Evolutionary conservation across 2,329 filamentous ascomycete genomes (phyloP), one percentile per base, ranked within the genome.

Genomic region (Laburnicola sp.): DNA sequence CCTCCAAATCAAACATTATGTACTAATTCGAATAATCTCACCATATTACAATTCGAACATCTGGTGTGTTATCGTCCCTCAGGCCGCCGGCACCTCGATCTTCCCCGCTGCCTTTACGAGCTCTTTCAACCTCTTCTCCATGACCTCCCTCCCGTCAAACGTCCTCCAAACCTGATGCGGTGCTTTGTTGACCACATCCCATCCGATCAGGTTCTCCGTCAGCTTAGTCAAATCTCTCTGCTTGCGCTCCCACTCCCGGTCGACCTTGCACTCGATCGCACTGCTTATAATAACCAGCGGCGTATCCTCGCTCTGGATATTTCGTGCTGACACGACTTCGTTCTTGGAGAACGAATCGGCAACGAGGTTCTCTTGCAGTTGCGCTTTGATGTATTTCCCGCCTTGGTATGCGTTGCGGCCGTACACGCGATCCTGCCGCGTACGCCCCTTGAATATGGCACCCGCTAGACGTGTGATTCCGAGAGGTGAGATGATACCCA

Each of bases 341-440:
- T 89, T 89, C 71, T 86, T 87, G 10, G 91, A 91, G 60, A 97
- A 84, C 0, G 89, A 90, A 58, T 86, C 83, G 0, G 92, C 92
- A 28, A 97, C 91, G 1, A 97, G 80, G 58, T 87, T 93, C 76
- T 99, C 94, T 74, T 99, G 94, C 49, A 99, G 79, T 74, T 92
- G 89, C 3, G 91, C 88, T 71, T 95, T 96, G 72, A 97, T 87
- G 70, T 84, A 87, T 70, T 92, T 95, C 54, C 89, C 89, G 23
- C 80, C 81, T 72, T 96, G 90, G 66, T 91, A 87, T 0, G 91
- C 85, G 4, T 86, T 84, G 38, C 84, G 82, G 9, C 94, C 94
- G 73, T 88, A 95, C 8, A 96, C 85, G 7, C 94, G 87, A 70
- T 97, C 93, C 68, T 88, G 84, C 32, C 89, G 85, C 1, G 82